phyloP scores from a whole-genome alignment of 495 filamentous ascomycete species.

The Tuber brumale region DNA sequence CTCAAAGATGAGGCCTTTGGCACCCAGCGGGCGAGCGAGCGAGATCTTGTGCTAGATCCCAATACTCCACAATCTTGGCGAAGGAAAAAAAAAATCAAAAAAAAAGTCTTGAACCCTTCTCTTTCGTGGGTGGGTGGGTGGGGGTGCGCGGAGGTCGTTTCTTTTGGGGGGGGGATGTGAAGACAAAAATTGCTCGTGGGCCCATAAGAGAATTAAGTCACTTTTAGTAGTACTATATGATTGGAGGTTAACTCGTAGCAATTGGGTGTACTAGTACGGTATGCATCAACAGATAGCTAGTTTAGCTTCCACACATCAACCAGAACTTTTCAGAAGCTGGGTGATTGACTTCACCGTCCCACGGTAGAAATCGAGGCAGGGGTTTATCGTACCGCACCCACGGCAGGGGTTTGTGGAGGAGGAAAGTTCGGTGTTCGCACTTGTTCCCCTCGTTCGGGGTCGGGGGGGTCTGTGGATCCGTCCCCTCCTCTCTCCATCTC shows the following conservation, averaged over 20 bases:
- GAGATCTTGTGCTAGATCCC: neutral
- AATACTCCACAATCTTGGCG: neutral
- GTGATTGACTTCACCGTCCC: neutral
- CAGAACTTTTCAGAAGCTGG: neutral
- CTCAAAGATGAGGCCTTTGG: neutral
- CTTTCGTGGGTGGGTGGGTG: neutral
- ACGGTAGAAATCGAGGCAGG: neutral
- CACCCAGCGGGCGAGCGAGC: neutral
- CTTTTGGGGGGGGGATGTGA: neutral
- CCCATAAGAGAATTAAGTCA: neutral
- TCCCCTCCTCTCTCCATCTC: too few relatives aligned
- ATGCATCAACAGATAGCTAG: neutral
- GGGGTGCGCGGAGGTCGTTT: neutral
- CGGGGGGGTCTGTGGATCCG: neutral
- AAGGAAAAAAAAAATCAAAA: neutral
- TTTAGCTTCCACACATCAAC: neutral
- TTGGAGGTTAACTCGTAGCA: neutral
- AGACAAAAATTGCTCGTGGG: neutral
- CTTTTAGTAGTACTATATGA: neutral
- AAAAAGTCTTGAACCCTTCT: neutral
- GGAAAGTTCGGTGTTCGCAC: neutral
- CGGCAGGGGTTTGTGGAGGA: neutral
- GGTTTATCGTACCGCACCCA: neutral
- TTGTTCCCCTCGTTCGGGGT: neutral
- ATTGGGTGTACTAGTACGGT: too few relatives aligned